phyloP scores from a whole-genome alignment of 345 rosid genomes.

The Arabidopsis thaliana region DNA sequence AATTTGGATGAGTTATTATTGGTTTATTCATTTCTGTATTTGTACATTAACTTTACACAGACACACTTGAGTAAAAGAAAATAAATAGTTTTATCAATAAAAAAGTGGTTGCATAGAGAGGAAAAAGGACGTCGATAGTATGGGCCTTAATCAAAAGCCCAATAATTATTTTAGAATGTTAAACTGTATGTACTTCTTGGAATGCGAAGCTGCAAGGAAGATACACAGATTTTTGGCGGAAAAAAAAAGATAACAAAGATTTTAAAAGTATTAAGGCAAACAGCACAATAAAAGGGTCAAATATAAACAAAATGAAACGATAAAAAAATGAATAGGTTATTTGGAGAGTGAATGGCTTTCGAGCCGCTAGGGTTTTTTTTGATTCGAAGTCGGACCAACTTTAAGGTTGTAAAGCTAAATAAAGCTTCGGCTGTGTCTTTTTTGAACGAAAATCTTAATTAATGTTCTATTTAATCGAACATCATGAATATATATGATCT shows the following conservation, averaged over 20 bases:
- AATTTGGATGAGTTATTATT: constrained; percentile 36
- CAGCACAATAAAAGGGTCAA: not conserved
- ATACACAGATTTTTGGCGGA: no score
- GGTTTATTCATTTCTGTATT: constrained; percentile 41
- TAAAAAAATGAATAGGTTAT: not conserved
- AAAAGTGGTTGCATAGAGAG: not conserved
- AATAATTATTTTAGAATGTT: not conserved
- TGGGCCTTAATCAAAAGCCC: constrained; percentile 23
- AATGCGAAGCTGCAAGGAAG: no score
- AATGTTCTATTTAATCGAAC: constrained; percentile 1
- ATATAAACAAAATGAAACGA: not conserved
- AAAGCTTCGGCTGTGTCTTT: constrained; percentile 15
- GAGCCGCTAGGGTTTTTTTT: constrained; percentile 24
- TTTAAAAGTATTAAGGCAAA: not conserved
- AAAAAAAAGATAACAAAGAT: not conserved
- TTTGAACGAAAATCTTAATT: not conserved
- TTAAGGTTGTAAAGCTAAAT: constrained; percentile 39
- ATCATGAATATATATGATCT: constrained; percentile 15
- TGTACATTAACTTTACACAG: constrained; percentile 33
- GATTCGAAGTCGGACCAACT: constrained; percentile 38
- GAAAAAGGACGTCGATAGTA: not conserved
- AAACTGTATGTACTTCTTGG: no score
- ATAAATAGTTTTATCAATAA: not conserved
- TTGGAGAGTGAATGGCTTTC: constrained; percentile 21
- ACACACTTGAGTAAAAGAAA: constrained; percentile 6